Percentiles rank a stretch among this genome's conserved stretches.
Conservation (phyloP, 306 rosid genomes). For the Acacia crassicarpa region DNA sequence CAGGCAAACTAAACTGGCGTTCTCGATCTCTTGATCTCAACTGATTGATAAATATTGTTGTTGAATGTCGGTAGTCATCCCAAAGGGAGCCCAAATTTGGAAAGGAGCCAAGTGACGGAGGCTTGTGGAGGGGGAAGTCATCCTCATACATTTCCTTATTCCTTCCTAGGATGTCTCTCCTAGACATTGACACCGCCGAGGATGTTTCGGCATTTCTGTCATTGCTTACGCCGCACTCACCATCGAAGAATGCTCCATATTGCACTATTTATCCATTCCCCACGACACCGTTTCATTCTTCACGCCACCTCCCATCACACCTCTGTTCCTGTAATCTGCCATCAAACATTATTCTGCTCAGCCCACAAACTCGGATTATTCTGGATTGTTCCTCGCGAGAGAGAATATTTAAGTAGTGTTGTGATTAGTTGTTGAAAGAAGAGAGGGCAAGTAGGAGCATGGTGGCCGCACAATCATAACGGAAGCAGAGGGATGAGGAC, state of each 20-base stretch:
- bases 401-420: background rate
- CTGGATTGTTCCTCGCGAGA: background rate
- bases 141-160: conserved; percentile 29
- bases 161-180: conserved; percentile 38
- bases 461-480: too few species aligned
- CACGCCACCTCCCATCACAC: background rate
- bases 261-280: conserved; percentile 44
- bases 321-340: background rate
- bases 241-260: conserved; percentile 37
- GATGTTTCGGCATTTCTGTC: conserved; percentile 62
- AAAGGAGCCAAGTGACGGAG: conserved; percentile 33
- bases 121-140: conserved; percentile 29
- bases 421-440: too few species aligned
- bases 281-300: background rate
- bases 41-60: too few species aligned
- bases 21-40: too few species aligned
- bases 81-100: conserved; percentile 54
- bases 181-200: conserved; percentile 43
- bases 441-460: too few species aligned
- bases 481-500: too few species aligned
- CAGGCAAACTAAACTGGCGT: background rate
- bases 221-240: conserved; percentile 41
- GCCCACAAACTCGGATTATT: background rate
- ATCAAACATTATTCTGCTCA: background rate
- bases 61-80: conserved; percentile 48